Evolutionary conservation across 2,329 filamentous ascomycete genomes (phyloP), one percentile per base, ranked within the genome.

Genomic region (Nigrospora sphaerica): DNA sequence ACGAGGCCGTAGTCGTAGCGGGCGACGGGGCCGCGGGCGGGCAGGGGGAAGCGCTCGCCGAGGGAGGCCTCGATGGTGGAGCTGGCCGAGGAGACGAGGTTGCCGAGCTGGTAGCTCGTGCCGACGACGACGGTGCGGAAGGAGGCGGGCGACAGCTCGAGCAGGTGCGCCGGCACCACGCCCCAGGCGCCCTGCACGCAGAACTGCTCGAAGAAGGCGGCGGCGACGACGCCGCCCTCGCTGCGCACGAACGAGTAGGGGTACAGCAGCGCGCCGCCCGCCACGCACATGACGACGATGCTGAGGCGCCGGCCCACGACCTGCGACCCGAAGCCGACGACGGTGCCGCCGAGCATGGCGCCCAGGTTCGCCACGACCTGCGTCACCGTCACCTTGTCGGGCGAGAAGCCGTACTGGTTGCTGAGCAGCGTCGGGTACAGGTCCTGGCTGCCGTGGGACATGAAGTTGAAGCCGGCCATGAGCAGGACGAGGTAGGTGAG

Each of bases 391-490:
- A 87, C 74, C 46, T 74, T 67, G 60, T 80, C 70, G 39, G 72
- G 55, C 39, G 61, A 62, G 57, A 80, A 79, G 14, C 59, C 62
- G 51, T 75, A 78, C 60, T 82, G 75, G 54, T 76, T 78, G 52
- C 69, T 62, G 19, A 83, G 61, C 74, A 83, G 74, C 17, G 77
- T 81, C 3, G 78, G 78, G 54, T 82, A 82, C 28, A 83, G 60
- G 54, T 81, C 78, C 62, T 86, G 65, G 18, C 80, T 85, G 45
- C 86, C 86, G 60, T 91, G 87, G 16, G 83, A 86, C 86, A 93
- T 90, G 61, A 93, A 95, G 68, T 95, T 95, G 72, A 95, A 93
- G 4, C 88, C 88, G 2, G 88, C 85, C 88, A 95, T 95, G 35
- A 95, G 72, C 17, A 95, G 71, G 7, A 95, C 87, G 47, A 95